Evolutionary conservation across 2,329 filamentous ascomycete species (phyloP).

Genomic region (Clonostachys byssicola): DNA sequence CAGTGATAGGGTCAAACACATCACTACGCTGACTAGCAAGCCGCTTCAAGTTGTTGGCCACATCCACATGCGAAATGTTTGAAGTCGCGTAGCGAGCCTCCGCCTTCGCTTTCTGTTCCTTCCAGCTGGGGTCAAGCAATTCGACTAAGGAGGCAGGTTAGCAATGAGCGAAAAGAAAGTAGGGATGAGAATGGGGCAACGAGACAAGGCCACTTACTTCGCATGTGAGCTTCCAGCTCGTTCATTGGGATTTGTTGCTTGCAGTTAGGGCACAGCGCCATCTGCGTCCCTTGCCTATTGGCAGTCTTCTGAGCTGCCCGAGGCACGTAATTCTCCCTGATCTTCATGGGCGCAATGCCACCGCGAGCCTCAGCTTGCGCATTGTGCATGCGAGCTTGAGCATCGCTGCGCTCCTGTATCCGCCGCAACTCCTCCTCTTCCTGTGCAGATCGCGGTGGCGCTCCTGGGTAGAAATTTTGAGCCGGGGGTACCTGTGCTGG

Average conservation of each 20-base stretch:
- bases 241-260: slow-evolving; percentile 82
- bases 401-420: slow-evolving; percentile 59
- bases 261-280: slow-evolving; percentile 87
- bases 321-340: slow-evolving; percentile 89
- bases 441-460: slow-evolving; percentile 31
- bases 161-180: slow-evolving; percentile 4
- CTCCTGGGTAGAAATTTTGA: slow-evolving; percentile 19
- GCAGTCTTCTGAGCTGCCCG: slow-evolving; percentile 71
- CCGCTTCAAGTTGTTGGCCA: slow-evolving; percentile 93
- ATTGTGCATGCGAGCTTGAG: slow-evolving; percentile 63
- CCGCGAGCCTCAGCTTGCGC: slow-evolving; percentile 74
- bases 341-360: slow-evolving; percentile 71
- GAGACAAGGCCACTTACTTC: slow-evolving; percentile 49
- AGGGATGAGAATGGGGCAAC: neutral
- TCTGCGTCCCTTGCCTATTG: slow-evolving; percentile 58
- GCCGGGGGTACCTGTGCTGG: slow-evolving; percentile 31
- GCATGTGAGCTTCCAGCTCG: slow-evolving; percentile 89
- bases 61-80: slow-evolving; percentile 80
- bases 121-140: slow-evolving; percentile 89
- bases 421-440: slow-evolving; percentile 60
- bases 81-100: slow-evolving; percentile 81
- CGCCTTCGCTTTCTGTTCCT: slow-evolving; percentile 88
- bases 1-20: slow-evolving; percentile 74
- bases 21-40: slow-evolving; percentile 84
- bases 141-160: slow-evolving; percentile 61